Percentiles rank a stretch among this genome's conserved stretches.
Evolutionary conservation across 176 grass and related monocot genomes (phyloP).

Genomic region (Poa pratensis): DNA sequence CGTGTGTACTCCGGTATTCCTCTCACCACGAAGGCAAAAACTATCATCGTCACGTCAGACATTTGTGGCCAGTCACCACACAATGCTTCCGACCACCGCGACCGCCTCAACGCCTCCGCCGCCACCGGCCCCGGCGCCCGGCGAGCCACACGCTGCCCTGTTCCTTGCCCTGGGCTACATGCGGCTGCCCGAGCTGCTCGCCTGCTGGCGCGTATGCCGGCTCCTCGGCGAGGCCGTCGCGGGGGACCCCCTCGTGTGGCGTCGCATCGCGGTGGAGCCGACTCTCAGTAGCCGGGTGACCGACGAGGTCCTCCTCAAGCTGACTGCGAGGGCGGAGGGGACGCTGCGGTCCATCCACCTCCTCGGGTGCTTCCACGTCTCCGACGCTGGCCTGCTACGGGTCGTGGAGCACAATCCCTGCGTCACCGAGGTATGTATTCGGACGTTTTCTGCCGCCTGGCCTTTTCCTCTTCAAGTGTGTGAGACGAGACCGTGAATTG

Average conservation of each 20-base stretch:
- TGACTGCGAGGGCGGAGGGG: constrained; percentile 44
- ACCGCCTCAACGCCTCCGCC: constrained; percentile 31
- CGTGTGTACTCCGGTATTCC: too few species aligned
- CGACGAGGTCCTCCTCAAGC: constrained; percentile 38
- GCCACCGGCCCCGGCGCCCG: not conserved
- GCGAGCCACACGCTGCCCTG: constrained; percentile 54
- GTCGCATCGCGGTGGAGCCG: constrained; percentile 46
- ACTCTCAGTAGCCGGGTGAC: constrained; percentile 46
- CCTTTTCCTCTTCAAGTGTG: not conserved
- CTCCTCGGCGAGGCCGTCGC: constrained; percentile 54
- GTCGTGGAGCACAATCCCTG: constrained; percentile 62
- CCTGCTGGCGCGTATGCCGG: constrained; percentile 55
- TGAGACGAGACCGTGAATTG: not conserved
- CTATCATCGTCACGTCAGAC: too few species aligned
- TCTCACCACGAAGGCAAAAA: not conserved
- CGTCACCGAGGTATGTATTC: constrained; percentile 74
- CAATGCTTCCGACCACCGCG: constrained; percentile 43
- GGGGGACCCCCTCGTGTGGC: constrained; percentile 56
- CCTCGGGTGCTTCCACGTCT: constrained; percentile 57
- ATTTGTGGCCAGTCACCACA: constrained; percentile 9
- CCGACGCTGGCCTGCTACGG: constrained; percentile 67
- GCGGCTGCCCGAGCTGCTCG: constrained; percentile 60
- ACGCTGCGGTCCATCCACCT: constrained; percentile 62
- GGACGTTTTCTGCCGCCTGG: not conserved
- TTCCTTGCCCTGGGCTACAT: constrained; percentile 68